These are phyloP conservation scores for Flaveria brownii DNA, from an alignment of 129 eudicot species.

Conservation along the genomic window DNA sequence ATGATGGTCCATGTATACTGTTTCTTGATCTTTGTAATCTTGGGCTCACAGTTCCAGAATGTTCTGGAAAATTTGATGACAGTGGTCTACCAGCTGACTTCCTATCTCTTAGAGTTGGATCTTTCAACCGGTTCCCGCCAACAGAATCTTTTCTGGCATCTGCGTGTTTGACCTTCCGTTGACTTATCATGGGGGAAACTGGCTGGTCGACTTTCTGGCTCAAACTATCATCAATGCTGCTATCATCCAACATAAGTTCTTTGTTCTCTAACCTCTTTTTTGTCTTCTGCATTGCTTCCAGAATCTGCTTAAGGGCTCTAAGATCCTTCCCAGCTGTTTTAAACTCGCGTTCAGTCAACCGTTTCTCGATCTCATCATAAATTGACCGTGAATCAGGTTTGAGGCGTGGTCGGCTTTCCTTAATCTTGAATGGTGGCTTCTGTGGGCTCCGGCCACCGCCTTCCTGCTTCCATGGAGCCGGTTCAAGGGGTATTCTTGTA, in stretches of 20 bases:
- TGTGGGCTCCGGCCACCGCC: constrained; percentile 39
- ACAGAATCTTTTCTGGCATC: constrained; percentile 30
- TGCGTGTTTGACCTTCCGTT: constrained; percentile 35
- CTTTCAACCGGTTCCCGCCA: constrained; percentile 27
- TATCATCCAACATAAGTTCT: constrained; percentile 28
- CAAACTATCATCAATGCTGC: constrained; percentile 33
- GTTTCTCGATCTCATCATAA: constrained; percentile 82
- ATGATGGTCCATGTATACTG: constrained; percentile 31
- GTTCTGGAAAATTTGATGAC: constrained; percentile 37
- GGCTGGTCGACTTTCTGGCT: constrained; percentile 32
- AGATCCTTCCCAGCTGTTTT: constrained; percentile 86
- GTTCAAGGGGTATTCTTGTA: constrained; percentile 58
- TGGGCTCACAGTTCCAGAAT: constrained; percentile 48
- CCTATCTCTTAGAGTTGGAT: constrained; percentile 34
- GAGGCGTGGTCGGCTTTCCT: constrained; percentile 31
- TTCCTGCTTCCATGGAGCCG: constrained; percentile 83
- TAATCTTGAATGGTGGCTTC: constrained; percentile 36
- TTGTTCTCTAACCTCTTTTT: constrained; percentile 48
- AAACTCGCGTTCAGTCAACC: constrained; percentile 72
- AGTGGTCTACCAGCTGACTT: constrained; percentile 38
- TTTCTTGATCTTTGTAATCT: constrained; percentile 45
- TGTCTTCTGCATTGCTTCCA: constrained; percentile 87
- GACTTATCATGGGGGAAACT: constrained; percentile 39
- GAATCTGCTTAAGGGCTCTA: constrained; percentile 95
- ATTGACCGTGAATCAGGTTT: constrained; percentile 50